Evolutionary conservation across 257 asterid genomes (phyloP).

Genomic region (Gentiana straminea): DNA sequence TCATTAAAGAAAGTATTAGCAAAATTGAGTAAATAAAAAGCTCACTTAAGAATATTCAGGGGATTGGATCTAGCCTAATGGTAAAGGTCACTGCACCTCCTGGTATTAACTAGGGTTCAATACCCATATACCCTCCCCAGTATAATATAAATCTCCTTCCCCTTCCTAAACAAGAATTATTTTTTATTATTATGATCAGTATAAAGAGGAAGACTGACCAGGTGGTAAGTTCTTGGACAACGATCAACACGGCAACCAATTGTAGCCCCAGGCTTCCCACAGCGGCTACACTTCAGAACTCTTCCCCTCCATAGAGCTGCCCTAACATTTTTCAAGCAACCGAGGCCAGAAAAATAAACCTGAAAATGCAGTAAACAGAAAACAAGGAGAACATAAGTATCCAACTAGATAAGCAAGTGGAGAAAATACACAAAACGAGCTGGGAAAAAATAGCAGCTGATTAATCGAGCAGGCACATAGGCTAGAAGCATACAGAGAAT

Average conservation of each 20-base stretch:
- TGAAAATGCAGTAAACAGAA: slow-evolving; percentile 21
- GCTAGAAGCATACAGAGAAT: slow-evolving; percentile 5
- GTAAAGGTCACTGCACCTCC: no score
- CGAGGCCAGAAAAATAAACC: slow-evolving; percentile 99
- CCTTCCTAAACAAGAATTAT: neutral
- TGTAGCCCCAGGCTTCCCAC: slow-evolving; percentile 98
- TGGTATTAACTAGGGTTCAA: no score
- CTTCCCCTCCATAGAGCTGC: slow-evolving; percentile 99
- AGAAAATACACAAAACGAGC: slow-evolving; percentile 6
- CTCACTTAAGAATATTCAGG: no score
- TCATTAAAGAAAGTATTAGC: neutral
- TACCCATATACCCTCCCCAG: neutral
- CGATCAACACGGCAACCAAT: slow-evolving; percentile 99
- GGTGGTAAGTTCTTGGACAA: slow-evolving; percentile 94
- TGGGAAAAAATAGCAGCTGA: slow-evolving; percentile 9
- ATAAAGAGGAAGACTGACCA: slow-evolving; percentile 41
- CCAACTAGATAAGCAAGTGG: slow-evolving; percentile 1
- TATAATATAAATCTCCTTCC: neutral
- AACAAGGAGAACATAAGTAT: neutral
- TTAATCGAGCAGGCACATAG: slow-evolving; percentile 8
- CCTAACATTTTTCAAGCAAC: slow-evolving; percentile 92
- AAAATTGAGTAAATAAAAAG: neutral
- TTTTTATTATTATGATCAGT: slow-evolving; percentile 4
- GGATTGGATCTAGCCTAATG: no score
- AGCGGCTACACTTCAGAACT: slow-evolving; percentile 85